phyloP scores from a whole-genome alignment of 176 grass and related monocot species.

The Rhynchospora breviuscula region DNA sequence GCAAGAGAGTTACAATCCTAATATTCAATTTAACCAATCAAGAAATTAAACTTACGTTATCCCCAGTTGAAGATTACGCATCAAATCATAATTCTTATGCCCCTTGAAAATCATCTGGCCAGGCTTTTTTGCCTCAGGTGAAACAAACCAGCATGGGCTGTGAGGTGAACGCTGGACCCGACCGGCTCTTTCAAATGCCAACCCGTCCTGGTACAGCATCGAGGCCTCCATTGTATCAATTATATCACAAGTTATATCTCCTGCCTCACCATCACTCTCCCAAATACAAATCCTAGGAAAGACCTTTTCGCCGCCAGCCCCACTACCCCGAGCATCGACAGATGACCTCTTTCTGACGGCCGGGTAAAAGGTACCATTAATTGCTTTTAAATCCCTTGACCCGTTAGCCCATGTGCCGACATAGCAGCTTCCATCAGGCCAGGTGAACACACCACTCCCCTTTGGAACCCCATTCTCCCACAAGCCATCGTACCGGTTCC shows the following conservation, averaged over 20 bases:
- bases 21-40: neutral
- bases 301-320: slow-evolving; percentile 27
- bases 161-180: slow-evolving; percentile 9
- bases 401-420: slow-evolving; percentile 61
- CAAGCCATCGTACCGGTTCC: slow-evolving; percentile 82
- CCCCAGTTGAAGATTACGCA: slow-evolving; percentile 88
- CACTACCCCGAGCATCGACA: slow-evolving; percentile 44
- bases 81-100: slow-evolving; percentile 95
- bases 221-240: slow-evolving; percentile 79
- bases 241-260: slow-evolving; percentile 97
- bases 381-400: slow-evolving; percentile 41
- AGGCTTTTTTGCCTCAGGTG: slow-evolving; percentile 59
- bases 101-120: slow-evolving; percentile 96
- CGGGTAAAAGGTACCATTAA: slow-evolving; percentile 81
- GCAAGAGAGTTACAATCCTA: neutral
- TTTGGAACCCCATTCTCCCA: slow-evolving; percentile 84
- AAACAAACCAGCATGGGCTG: slow-evolving; percentile 41
- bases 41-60: slow-evolving; percentile 43
- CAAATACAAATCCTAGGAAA: slow-evolving; percentile 98
- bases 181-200: slow-evolving; percentile 21
- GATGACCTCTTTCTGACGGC: slow-evolving; percentile 64
- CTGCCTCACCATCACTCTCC: slow-evolving; percentile 90
- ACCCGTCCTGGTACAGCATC: slow-evolving; percentile 62
- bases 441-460: slow-evolving; percentile 74
- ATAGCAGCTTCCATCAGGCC: slow-evolving; percentile 86